Evolutionary conservation across 177 flowering plant species (phyloP).

Genomic region (Vitis hybrid): DNA sequence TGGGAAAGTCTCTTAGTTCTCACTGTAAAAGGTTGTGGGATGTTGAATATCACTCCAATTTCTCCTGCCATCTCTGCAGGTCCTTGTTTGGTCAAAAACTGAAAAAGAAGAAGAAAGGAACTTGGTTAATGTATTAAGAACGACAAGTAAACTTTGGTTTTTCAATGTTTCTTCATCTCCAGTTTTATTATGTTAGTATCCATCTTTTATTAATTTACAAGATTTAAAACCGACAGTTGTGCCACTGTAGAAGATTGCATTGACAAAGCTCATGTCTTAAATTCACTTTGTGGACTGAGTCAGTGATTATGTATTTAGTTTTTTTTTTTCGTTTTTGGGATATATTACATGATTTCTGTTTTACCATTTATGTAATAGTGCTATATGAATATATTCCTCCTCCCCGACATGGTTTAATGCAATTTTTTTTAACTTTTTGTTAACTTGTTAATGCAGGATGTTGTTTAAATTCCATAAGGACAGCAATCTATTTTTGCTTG

Average conservation of each 20-base stretch:
- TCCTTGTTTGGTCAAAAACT: slow-evolving; percentile 60
- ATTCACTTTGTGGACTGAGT: neutral
- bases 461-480: neutral
- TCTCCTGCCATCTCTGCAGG: slow-evolving; percentile 78
- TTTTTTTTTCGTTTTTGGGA: neutral
- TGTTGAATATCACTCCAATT: slow-evolving; percentile 75
- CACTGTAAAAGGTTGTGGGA: slow-evolving; percentile 87
- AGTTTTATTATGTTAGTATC: no score
- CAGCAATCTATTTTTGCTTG: neutral
- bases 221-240: no score
- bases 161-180: no score
- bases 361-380: neutral
- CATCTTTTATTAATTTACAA: neutral
- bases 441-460: slow-evolving; percentile 4
- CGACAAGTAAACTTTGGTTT: no score
- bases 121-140: slow-evolving; percentile 7
- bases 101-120: slow-evolving; percentile 19
- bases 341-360: neutral
- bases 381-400: neutral
- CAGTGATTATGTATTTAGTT: neutral
- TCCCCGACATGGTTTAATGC: neutral
- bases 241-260: no score
- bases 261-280: neutral
- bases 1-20: slow-evolving; percentile 82
- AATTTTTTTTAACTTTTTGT: neutral